Base-by-base conservation (phyloP, 176 grass and related monocot species). In the Triticum aestivum region DNA sequence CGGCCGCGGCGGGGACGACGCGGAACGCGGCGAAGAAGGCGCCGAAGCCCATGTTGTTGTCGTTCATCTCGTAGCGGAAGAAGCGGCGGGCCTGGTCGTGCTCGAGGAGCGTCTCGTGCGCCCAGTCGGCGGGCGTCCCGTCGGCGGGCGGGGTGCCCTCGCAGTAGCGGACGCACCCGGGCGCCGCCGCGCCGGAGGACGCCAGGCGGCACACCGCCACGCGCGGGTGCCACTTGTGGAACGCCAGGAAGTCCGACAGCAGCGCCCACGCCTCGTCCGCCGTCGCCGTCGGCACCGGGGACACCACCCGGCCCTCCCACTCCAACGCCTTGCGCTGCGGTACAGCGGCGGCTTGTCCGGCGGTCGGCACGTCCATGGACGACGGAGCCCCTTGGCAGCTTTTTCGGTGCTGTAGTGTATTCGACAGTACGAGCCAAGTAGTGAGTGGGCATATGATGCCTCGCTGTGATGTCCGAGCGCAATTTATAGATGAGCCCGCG, bases 1-100 rank as follows among this genome's bases (percentile, higher is more conserved):
- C 42, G 27, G 12, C 54, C 27, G 23, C 51, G 3, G 72, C 9
- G 0, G 78, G 51, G 52, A 80, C 83, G 83, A 93, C 94, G 77
- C 78, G 77, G 83, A 93, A 91, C 20, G 73, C 83, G 47, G 94
- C 91, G 66, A 91, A 87, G 82, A 93, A 96, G 56, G 15, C 8
- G 37, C 83, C 87, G 78, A 96, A 96, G 10, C 94, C 94, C 94
- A 96, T 89, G 81, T 96, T 96, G 94, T 93, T 96, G 73, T 96
- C 89, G 74, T 89, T 93, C 91, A 96, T 89, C 88, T 96, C 87
- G 91, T 96, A 96, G 38, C 93, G 89, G 91, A 95, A 95, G 87
- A 84, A 70, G 68, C 91, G 93, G 42, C 62, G 64, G 2, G 15
- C 83, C 0, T 84, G 21, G 71, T 95, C 89, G 84, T 92, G 79